phyloP scores from a whole-genome alignment of 768 basidiomycete genomes.

The Agaricus sinodeliciosus region DNA sequence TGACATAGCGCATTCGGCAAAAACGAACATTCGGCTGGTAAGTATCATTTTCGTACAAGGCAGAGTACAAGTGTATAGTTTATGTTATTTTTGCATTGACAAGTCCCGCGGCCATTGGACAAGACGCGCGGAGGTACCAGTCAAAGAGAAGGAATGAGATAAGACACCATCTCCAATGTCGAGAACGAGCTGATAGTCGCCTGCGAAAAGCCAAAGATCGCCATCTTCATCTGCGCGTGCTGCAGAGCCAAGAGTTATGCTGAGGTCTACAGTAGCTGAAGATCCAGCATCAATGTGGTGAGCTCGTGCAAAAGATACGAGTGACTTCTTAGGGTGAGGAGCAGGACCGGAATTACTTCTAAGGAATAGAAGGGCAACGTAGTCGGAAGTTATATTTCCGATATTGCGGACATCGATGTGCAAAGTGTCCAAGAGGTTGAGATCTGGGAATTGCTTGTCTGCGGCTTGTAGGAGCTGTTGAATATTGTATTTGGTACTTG shows the following conservation, averaged over 20 bases:
- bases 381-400: constrained; percentile 44
- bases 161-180: constrained; percentile 34
- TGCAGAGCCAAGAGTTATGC: constrained; percentile 41
- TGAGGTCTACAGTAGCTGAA: constrained; percentile 24
- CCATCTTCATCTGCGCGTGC: constrained; percentile 42
- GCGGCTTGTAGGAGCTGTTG: constrained; percentile 25
- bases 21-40: background rate
- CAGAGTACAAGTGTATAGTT: background rate
- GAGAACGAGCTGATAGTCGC: constrained; percentile 34
- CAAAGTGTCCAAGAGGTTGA: constrained; percentile 43
- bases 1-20: no score
- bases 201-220: constrained; percentile 37
- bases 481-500: constrained; percentile 33
- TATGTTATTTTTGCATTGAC: background rate
- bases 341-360: constrained; percentile 40
- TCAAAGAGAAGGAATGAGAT: constrained; percentile 35
- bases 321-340: constrained; percentile 46
- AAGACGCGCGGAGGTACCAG: constrained; percentile 34
- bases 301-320: constrained; percentile 41
- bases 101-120: constrained; percentile 30
- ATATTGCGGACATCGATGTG: constrained; percentile 41
- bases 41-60: background rate
- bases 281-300: constrained; percentile 21
- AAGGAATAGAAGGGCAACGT: constrained; percentile 47
- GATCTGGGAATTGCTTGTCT: constrained; percentile 26